Percentiles rank a stretch among this genome's conserved stretches.
phyloP scores from a whole-genome alignment of 2,329 filamentous ascomycete species.

The Dendrostoma leiphaemia region DNA sequence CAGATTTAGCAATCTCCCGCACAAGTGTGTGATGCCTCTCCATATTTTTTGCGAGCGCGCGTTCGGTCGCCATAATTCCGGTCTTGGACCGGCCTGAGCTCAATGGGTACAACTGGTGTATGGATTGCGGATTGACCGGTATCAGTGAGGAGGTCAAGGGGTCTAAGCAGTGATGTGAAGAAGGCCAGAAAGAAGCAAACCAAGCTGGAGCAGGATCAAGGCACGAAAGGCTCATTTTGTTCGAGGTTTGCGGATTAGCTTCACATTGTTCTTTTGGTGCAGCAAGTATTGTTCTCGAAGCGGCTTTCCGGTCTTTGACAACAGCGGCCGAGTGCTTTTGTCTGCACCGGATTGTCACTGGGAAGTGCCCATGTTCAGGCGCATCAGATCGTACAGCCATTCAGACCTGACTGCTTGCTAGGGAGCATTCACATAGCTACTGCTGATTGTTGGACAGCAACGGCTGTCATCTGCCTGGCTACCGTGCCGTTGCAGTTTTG shows the following conservation, averaged over 20 bases:
- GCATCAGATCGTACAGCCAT: neutral
- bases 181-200: neutral
- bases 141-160: neutral
- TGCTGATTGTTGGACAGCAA: no score
- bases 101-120: neutral
- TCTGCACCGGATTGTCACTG: neutral
- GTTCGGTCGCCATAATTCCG: neutral
- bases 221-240: neutral
- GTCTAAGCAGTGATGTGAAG: neutral
- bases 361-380: no score
- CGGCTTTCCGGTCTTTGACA: neutral
- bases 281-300: neutral
- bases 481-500: no score
- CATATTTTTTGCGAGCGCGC: slow-evolving; percentile 30
- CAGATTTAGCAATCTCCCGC: slow-evolving; percentile 43
- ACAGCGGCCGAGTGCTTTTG: neutral
- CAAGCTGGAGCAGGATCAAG: neutral
- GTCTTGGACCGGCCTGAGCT: neutral
- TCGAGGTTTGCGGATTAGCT: neutral
- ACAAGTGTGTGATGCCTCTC: slow-evolving; percentile 51
- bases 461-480: no score
- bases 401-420: no score
- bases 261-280: neutral
- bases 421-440: no score
- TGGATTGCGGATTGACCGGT: neutral